Conservation (phyloP, 495 filamentous ascomycete species). For the Venustampulla echinocandica region DNA sequence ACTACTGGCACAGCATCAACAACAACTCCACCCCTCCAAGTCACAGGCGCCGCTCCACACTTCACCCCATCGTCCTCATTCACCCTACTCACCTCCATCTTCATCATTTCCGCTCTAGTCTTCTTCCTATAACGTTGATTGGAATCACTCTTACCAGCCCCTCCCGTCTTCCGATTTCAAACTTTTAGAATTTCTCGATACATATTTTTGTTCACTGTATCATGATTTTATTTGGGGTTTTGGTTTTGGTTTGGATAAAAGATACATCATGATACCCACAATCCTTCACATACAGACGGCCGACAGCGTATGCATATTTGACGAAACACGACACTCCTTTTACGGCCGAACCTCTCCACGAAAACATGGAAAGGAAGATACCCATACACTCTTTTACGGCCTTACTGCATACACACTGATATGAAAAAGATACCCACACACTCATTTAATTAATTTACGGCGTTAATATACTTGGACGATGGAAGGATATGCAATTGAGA, state of each 20-base stretch:
- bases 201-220: neutral
- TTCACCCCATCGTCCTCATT: neutral
- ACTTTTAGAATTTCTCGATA: neutral
- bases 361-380: too few species aligned
- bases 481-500: too few species aligned
- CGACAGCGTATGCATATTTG: too few species aligned
- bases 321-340: too few species aligned
- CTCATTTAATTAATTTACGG: too few species aligned
- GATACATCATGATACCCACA: constrained; percentile 6
- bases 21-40: constrained; percentile 5
- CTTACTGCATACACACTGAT: too few species aligned
- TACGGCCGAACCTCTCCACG: too few species aligned
- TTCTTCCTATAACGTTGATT: neutral
- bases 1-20: neutral
- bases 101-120: neutral
- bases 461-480: too few species aligned
- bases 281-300: too few species aligned
- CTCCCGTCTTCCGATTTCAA: neutral
- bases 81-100: neutral
- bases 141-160: neutral
- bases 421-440: too few species aligned
- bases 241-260: neutral
- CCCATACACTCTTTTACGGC: too few species aligned
- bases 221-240: neutral
- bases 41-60: neutral